phyloP scores from a whole-genome alignment of 2,329 filamentous ascomycete genomes.

The Malbranchea zuffiana region DNA sequence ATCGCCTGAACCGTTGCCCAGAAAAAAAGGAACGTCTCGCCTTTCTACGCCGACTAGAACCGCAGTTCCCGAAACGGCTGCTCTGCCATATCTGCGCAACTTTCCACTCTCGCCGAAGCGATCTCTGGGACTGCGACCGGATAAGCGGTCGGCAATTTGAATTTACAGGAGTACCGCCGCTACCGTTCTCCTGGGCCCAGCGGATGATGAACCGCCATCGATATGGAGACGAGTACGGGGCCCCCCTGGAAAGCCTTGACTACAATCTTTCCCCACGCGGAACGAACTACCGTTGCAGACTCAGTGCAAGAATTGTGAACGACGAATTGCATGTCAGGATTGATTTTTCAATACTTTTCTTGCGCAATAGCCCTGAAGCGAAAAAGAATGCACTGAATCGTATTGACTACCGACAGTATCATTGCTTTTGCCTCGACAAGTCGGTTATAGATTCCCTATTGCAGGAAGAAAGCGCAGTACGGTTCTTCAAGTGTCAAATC shows the following conservation, averaged over 20 bases:
- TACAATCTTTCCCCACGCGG: not conserved
- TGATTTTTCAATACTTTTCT: constrained; percentile 3
- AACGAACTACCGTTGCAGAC: not conserved
- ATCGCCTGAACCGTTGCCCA: too few relatives aligned
- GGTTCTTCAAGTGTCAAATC: not conserved
- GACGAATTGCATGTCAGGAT: constrained; percentile 4
- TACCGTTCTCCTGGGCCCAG: constrained; percentile 3
- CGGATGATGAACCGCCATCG: constrained; percentile 5
- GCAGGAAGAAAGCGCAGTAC: not conserved
- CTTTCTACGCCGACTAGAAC: constrained; percentile 4
- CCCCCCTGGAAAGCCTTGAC: not conserved
- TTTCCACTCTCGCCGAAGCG: not conserved
- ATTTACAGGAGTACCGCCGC: too few relatives aligned
- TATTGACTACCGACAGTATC: not conserved
- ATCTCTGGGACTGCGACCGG: not conserved
- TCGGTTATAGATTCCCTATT: not conserved
- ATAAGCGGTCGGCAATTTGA: not conserved
- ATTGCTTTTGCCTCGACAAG: not conserved
- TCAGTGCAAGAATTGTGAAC: constrained; percentile 1
- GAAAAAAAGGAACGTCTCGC: constrained; percentile 2
- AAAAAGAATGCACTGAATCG: not conserved
- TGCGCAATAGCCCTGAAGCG: not conserved
- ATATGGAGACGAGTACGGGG: constrained; percentile 4
- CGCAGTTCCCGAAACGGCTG: not conserved
- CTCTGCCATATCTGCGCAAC: constrained; percentile 6